Conservation (phyloP, 768 basidiomycete genomes). For the Podaxis sp. region DNA sequence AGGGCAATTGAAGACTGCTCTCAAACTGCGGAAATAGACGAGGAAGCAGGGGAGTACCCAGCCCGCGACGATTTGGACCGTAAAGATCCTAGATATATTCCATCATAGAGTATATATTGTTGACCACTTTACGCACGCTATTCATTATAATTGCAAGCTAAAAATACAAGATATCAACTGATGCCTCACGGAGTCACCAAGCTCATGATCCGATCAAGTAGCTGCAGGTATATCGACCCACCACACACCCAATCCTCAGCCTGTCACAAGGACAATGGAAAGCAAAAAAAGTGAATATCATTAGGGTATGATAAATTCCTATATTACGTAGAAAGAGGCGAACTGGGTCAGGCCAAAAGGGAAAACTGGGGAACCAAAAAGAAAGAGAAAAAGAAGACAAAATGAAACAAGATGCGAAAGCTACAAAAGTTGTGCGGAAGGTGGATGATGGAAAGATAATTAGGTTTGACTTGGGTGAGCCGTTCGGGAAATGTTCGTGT, state of each 20-base stretch:
- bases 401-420: slow-evolving; percentile 10
- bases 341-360: neutral
- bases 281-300: neutral
- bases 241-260: too few relatives aligned
- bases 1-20: neutral
- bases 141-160: too few relatives aligned
- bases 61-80: too few relatives aligned
- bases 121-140: too few relatives aligned
- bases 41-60: too few relatives aligned
- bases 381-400: neutral
- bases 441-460: slow-evolving; percentile 3
- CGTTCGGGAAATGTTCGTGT: neutral
- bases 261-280: neutral
- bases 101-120: too few relatives aligned
- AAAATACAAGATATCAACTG: too few relatives aligned
- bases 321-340: neutral
- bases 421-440: slow-evolving; percentile 3
- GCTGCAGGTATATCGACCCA: too few relatives aligned
- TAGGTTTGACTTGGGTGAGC: neutral
- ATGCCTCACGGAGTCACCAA: too few relatives aligned
- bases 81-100: too few relatives aligned
- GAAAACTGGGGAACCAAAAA: neutral
- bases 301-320: slow-evolving; percentile 2
- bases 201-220: too few relatives aligned
- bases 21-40: neutral